These are phyloP conservation scores for Microcos paniculata DNA, from an alignment of 345 rosid species.

Conservation along the genomic window DNA sequence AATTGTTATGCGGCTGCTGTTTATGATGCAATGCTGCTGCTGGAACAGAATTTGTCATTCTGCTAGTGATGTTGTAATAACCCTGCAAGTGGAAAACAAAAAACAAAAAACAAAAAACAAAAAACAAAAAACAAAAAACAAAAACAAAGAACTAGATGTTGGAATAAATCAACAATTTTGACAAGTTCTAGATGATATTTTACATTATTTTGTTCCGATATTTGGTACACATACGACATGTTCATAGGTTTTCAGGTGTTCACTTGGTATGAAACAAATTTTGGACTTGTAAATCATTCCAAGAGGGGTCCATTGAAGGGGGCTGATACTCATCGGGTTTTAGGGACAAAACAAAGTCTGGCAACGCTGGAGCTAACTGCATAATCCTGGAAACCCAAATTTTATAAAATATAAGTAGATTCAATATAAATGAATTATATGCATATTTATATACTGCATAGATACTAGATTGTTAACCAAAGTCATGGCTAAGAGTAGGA, in stretches of 20 bases:
- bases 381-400: constrained; percentile 29
- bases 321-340: constrained; percentile 45
- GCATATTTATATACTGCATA: too few relatives aligned
- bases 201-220: background rate
- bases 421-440: background rate
- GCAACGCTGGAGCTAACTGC: constrained; percentile 33
- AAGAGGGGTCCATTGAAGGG: constrained; percentile 30
- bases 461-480: too few relatives aligned
- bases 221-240: background rate
- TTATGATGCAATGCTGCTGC: too few relatives aligned
- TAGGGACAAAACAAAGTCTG: constrained; percentile 37
- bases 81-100: too few relatives aligned
- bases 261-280: background rate
- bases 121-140: too few relatives aligned
- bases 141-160: too few relatives aligned
- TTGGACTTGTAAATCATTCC: constrained; percentile 19
- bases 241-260: background rate
- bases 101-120: too few relatives aligned
- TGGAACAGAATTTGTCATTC: too few relatives aligned
- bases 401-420: background rate
- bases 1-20: too few relatives aligned
- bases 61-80: too few relatives aligned
- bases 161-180: background rate
- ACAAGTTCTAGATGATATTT: background rate
- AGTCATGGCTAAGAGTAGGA: too few relatives aligned